A percentile compares a stretch with the other conserved stretches of the same genome.
These are phyloP conservation scores for Cydonia oblonga DNA, from an alignment of 331 rosid genomes.

Conservation along the genomic window DNA sequence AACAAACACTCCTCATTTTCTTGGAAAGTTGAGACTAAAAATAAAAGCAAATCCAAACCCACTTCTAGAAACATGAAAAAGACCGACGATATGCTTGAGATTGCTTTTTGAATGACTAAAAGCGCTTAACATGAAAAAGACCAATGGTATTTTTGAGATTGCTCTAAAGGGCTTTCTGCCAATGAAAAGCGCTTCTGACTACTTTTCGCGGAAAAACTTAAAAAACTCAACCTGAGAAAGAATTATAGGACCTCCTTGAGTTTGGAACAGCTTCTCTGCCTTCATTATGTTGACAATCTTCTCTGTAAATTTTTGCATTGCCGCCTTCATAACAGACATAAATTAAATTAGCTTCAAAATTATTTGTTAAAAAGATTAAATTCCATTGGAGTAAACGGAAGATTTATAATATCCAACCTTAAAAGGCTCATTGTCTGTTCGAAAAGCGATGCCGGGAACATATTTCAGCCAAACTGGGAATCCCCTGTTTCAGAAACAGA, in stretches of 20 bases:
- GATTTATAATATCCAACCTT: constrained; percentile 38
- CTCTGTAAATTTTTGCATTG: constrained; percentile 74
- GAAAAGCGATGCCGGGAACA: constrained; percentile 72
- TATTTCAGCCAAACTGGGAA: constrained; percentile 97
- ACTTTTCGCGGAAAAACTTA: too few species aligned
- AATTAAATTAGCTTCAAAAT: neutral
- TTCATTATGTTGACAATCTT: constrained; percentile 83
- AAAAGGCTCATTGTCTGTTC: constrained; percentile 90
- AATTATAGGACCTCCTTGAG: constrained; percentile 95
- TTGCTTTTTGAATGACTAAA: too few species aligned
- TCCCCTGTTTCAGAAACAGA: constrained; percentile 57
- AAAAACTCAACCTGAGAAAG: constrained; percentile 56
- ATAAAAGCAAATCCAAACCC: neutral
- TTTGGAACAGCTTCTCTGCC: constrained; percentile 65
- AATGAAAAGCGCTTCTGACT: neutral
- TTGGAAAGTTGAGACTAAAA: too few species aligned
- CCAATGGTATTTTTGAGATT: too few species aligned
- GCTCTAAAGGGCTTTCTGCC: too few species aligned
- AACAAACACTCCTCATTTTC: neutral
- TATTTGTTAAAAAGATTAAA: neutral
- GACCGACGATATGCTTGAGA: neutral
- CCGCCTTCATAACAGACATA: constrained; percentile 32
- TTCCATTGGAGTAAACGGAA: neutral
- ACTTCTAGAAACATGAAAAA: neutral
- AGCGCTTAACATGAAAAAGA: neutral